A percentile compares a stretch with the other conserved stretches of the same genome.
Evolutionary conservation across 2,329 filamentous ascomycete genomes (phyloP).

Genomic region (Lasiodiplodia sp.): DNA sequence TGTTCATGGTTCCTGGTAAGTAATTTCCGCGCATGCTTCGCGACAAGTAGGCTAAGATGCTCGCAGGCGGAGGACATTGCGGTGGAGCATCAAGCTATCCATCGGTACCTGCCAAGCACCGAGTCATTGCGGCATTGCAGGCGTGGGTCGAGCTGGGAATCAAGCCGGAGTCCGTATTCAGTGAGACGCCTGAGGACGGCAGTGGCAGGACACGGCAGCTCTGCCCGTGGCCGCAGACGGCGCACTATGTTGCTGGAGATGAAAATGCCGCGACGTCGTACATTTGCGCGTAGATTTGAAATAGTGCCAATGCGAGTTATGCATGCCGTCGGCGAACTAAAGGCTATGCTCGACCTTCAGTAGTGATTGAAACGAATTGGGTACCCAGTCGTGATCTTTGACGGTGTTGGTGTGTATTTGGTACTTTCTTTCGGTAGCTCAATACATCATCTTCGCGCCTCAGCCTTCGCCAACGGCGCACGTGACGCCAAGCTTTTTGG

Average conservation of each 20-base stretch:
- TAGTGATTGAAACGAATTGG: neutral
- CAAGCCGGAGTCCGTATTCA: constrained; percentile 20
- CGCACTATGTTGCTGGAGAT: neutral
- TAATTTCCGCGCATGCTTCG: too few species aligned
- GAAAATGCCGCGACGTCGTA: constrained; percentile 5
- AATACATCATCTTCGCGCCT: too few species aligned
- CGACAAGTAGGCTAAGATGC: neutral
- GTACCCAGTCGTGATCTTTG: neutral
- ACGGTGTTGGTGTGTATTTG: neutral
- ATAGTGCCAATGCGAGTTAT: too few species aligned
- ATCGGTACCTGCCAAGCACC: constrained; percentile 18
- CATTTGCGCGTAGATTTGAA: neutral
- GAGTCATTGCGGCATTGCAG: constrained; percentile 16
- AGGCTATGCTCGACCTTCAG: neutral
- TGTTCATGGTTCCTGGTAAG: constrained; percentile 31
- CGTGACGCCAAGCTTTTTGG: constrained; percentile 31
- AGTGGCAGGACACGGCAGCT: constrained; percentile 22
- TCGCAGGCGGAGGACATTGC: constrained; percentile 27
- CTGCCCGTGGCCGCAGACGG: constrained; percentile 27
- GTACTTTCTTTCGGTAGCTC: neutral
- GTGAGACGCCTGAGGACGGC: constrained; percentile 11
- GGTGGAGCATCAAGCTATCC: constrained; percentile 15
- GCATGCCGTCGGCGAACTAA: neutral
- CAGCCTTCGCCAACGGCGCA: neutral
- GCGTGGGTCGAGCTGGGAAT: constrained; percentile 26